Conservation (phyloP, 805 yeast genomes). For the Myxozyma mucilagina region DNA sequence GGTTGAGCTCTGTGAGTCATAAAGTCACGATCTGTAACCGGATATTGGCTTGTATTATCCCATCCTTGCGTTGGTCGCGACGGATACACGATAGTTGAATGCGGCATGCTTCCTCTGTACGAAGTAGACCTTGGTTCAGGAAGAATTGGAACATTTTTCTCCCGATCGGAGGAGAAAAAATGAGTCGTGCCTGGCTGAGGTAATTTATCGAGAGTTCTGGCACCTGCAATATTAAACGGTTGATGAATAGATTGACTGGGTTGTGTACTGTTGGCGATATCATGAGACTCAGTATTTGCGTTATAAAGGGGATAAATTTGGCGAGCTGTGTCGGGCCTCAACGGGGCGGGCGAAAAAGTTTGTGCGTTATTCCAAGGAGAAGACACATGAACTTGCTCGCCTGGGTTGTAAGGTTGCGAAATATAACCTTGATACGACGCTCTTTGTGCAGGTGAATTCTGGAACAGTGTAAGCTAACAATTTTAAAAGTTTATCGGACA, state of each 20-base stretch:
- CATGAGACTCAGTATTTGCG: not conserved
- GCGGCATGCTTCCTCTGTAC: not conserved
- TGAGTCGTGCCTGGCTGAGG: not conserved
- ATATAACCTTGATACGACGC: too few relatives aligned
- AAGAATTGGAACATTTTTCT: not conserved
- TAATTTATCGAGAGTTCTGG: not conserved
- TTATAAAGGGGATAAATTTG: not conserved
- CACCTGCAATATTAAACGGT: not conserved
- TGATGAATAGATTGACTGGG: not conserved
- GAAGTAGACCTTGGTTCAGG: not conserved
- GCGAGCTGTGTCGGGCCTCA: not conserved
- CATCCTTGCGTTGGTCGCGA: not conserved
- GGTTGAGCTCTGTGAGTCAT: too few relatives aligned
- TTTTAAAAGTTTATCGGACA: too few relatives aligned
- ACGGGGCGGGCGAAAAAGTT: not conserved
- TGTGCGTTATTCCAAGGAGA: not conserved
- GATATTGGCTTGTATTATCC: not conserved
- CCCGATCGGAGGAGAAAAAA: not conserved
- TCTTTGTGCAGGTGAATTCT: too few relatives aligned
- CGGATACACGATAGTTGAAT: not conserved
- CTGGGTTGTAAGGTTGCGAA: not conserved
- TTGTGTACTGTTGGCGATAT: not conserved
- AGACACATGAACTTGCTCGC: not conserved
- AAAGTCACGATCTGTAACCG: too few relatives aligned
- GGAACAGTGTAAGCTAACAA: too few relatives aligned